Base-by-base conservation (phyloP, 2,329 filamentous ascomycete species). In the Exserohilum rostratum region DNA sequence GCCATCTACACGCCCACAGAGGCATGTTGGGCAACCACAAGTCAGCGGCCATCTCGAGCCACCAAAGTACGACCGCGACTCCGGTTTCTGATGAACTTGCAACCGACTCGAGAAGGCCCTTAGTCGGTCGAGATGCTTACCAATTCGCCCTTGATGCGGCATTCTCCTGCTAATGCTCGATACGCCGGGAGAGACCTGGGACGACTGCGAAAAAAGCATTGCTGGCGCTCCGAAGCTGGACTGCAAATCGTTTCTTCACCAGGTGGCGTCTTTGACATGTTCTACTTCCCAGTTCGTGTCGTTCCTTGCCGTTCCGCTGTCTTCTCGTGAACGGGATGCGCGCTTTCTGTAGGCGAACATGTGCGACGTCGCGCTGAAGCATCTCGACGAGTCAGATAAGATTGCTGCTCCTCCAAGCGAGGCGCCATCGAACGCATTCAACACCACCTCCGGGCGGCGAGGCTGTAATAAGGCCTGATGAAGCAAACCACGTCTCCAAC, bases 401-500 rank as follows among this genome's bases (percentile, higher is more conserved):
- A 12, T 37, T 25, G 18, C 25, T 12, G 22, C 7, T 12, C 17
- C 20, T n/a, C 27, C 43, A 48, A 33, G 29, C 22, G 33, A 39
- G 34, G 37, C 46, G 29, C 38, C 22, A 18, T 39, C 25, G 46
- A 25, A 46, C 39, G 15, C 22, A 60, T 51, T 49, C 39, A 25
- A 46, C 44, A 51, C 57, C 47, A 49, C 39, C 20, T 37, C 46
- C 55, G 54, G 55, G 37, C 40, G 55, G 53, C 55, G 46, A 51
- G 34, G 40, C 45, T 51, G 51, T 43, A 48, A 34, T 54, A 39
- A 50, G 60, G 50, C 39, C 47, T 45, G 46, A 33, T 70, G 68
- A 70, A 45, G 67, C 67, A 70, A 58, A 58, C 46, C 55, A 53
- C 57, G 69, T 71, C 65, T 71, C 69, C 55, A 61, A 67, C 54